Evolutionary conservation across 106 monocot species (phyloP), one percentile per base, ranked within the genome.

Genomic region (Dendrobium huoshanense): DNA sequence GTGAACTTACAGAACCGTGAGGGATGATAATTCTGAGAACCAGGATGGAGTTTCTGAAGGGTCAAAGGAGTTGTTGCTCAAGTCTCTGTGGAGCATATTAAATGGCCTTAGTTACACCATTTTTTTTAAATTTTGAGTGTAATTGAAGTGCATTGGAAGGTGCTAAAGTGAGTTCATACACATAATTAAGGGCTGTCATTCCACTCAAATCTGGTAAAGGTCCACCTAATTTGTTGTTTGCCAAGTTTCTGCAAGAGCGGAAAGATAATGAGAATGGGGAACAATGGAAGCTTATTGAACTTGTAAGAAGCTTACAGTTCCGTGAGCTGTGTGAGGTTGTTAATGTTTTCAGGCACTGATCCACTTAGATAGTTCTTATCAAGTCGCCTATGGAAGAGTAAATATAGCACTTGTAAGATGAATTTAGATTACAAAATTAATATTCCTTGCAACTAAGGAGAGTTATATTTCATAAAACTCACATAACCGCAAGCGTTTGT

Each of bases 41-140:
- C 97, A 97, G 9, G 55, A 45, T 44, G 95, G 95, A 83, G 82
- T 65, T 41, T 81, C 83, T 41, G 95, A 91, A 55, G 86, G 77
- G 31, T 65, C 83, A 85, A 93, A 95, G 44, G 89, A 73, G 83
- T 95, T 95, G 81, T 95, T 91, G 86, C 95, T 95, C 73, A 95
- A 81, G 84, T 92, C 95, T 31, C 95, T 95, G 87, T 4, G 42
- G 59, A 22, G 13, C 45, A 59, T 75, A 54, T 47, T 27, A 15
- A 75, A 13, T 40, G 65, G 17, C 10, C 10, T 42, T 16, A 33
- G 31, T 24, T 58, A 54, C 17, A 72, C 16, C 19, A 41, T 7
- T 5, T 24, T 5, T 24, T 33, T 72, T 16, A 33, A 33, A 33
- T 16, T 40, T 37, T 72, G 40, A 37, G 33, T 41, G 10, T 40